A percentile compares a stretch with the other conserved stretches of the same genome.
Conservation (phyloP, 2,329 filamentous ascomycete genomes). For the Talaromyces marneffei region DNA sequence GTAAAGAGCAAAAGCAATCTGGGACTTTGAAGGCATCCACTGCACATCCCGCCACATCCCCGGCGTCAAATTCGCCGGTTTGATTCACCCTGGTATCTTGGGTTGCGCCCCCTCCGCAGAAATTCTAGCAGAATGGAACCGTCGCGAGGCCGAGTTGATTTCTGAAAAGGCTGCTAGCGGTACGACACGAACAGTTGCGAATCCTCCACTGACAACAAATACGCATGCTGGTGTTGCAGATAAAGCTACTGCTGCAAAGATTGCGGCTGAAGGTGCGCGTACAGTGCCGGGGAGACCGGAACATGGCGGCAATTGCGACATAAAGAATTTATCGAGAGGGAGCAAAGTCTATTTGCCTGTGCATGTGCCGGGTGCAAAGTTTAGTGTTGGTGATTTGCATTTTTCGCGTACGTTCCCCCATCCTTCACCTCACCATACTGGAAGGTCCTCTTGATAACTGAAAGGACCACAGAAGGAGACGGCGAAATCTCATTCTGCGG, state of each 20-base stretch:
- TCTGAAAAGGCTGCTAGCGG: conserved; percentile 47
- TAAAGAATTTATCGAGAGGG: conserved; percentile 76
- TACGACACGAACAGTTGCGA: conserved; percentile 65
- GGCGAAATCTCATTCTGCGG: conserved; percentile 86
- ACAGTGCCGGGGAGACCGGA: conserved; percentile 73
- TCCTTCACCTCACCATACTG: neutral
- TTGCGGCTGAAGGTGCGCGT: conserved; percentile 72
- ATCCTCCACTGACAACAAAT: conserved; percentile 66
- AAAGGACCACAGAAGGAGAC: conserved; percentile 58
- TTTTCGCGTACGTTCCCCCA: conserved; percentile 49
- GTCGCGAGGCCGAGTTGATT: conserved; percentile 74
- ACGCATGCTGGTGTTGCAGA: conserved; percentile 65
- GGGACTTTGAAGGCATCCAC: conserved; percentile 72
- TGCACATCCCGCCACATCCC: conserved; percentile 83
- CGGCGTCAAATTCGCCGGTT: conserved; percentile 76
- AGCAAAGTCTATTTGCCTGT: conserved; percentile 82
- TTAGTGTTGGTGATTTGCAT: conserved; percentile 82
- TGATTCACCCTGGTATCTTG: conserved; percentile 88
- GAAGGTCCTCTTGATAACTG: neutral
- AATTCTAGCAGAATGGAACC: conserved; percentile 76
- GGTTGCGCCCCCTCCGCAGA: conserved; percentile 79
- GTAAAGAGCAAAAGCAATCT: conserved; percentile 60
- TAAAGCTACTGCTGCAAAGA: conserved; percentile 55
- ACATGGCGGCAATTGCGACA: conserved; percentile 86
- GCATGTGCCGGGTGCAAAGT: conserved; percentile 80